Base-by-base conservation (phyloP, 169 alveolate genomes). In the Plasmodium adleri region DNA sequence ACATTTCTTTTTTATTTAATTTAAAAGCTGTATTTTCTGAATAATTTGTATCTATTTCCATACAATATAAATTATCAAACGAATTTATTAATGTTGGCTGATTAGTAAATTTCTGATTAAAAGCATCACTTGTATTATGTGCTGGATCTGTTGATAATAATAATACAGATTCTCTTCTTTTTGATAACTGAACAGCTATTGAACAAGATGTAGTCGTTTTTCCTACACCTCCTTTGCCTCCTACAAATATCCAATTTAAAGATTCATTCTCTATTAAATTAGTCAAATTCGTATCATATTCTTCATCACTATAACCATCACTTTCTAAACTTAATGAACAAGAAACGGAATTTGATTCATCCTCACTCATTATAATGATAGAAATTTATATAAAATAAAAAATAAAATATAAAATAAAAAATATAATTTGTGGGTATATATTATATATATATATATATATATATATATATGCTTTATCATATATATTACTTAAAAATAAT, bases 171-270 rank as follows among this genome's bases (percentile, higher is more conserved):
- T 96, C 98, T 73, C 99, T 94, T 64, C 93, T 92, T 90, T 96
- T 95, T 4, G 99, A 96, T 73, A 99, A 92, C 28, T 96, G 94
- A 0, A 98, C 96, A 43, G 99, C 99, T 50, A 99, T 93, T 24
- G 99, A 96, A 52, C 99, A 97, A 20, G 99, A 97, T n/a, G 99
- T 96, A 8, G 99, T 98, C 9, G 99, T 98, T 93, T 99, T 99
- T 2, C 99, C 99, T 12, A 99, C 99, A 58, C 99, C 99, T 62
- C 99, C 99, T 93, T 99, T 99, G 5, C 99, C 99, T 39, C 99
- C 99, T 3, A 99, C 99, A 91, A 99, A 99, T 47, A 99, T 97
- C 99, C 99, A 99, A 92, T 97, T 97, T 80, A 98, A 88, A 7
- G 99, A 67, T 45, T 64, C 52, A 64, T 95, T 94, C 49, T 76